Evolutionary conservation across 2,329 filamentous ascomycete genomes (phyloP).

Genomic region (Mariannaea sp.): DNA sequence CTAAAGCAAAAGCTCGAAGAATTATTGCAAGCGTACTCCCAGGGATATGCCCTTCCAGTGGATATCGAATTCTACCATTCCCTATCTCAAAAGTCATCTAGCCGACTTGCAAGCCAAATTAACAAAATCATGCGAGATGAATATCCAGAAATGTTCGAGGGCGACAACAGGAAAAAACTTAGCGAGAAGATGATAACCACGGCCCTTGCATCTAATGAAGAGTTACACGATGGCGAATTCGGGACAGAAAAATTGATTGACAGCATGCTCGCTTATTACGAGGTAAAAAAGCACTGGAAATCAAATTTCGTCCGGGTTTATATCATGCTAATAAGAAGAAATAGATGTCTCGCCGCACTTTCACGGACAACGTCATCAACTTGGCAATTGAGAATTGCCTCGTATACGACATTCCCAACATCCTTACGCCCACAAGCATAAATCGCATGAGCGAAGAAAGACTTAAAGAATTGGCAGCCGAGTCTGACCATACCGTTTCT

Average conservation of each 20-base stretch:
- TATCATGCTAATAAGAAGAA: background rate
- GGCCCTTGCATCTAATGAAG: constrained; percentile 9
- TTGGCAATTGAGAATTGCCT: constrained; percentile 56
- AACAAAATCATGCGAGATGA: constrained; percentile 3
- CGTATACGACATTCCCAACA: constrained; percentile 45
- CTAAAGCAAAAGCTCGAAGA: constrained; percentile 47
- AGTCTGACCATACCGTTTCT: constrained; percentile 6
- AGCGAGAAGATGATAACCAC: constrained; percentile 6
- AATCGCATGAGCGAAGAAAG: constrained; percentile 18
- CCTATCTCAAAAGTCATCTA: constrained; percentile 4
- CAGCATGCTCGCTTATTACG: constrained; percentile 51
- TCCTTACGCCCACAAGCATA: constrained; percentile 48
- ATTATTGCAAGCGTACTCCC: constrained; percentile 44
- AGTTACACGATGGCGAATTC: constrained; percentile 37
- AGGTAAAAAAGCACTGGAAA: constrained; percentile 38
- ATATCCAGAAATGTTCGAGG: constrained; percentile 32
- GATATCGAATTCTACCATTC: constrained; percentile 40
- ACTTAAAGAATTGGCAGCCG: constrained; percentile 19
- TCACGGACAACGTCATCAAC: constrained; percentile 55
- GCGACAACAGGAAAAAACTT: background rate
- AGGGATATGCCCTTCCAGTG: constrained; percentile 35
- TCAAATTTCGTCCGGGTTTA: fast-evolving
- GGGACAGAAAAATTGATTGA: constrained; percentile 49
- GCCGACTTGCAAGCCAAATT: constrained; percentile 24
- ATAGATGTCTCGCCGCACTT: constrained; percentile 50